Evolutionary conservation across 768 basidiomycete genomes (phyloP).

Genomic region (Bullera alba): DNA sequence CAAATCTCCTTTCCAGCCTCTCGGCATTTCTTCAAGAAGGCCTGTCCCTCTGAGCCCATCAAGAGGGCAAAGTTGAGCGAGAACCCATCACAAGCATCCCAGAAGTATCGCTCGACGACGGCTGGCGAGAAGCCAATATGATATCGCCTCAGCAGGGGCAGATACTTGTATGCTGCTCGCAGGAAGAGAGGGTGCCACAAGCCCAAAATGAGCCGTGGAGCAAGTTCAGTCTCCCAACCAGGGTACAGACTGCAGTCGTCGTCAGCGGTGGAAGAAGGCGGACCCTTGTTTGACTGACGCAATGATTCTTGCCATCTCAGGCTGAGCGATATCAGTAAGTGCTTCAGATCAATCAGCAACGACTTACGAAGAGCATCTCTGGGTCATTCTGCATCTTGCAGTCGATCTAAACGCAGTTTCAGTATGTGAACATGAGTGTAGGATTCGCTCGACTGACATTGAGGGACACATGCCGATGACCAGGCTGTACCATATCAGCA

Average conservation of each 20-base stretch:
- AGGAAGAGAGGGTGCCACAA: slow-evolving; percentile 48
- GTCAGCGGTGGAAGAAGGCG: background rate
- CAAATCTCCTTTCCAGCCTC: slow-evolving; percentile 41
- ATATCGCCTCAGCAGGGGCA: slow-evolving; percentile 39
- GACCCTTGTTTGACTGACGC: slow-evolving; percentile 9
- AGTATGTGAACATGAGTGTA: background rate
- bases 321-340: slow-evolving; percentile 12
- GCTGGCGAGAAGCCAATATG: slow-evolving; percentile 45
- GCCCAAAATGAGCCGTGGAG: slow-evolving; percentile 45
- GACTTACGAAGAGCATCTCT: slow-evolving; percentile 40
- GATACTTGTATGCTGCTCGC: slow-evolving; percentile 33
- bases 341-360: background rate
- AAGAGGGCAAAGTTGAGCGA: slow-evolving; percentile 40
- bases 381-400: slow-evolving; percentile 46
- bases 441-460: slow-evolving; percentile 29
- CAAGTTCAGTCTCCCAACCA: slow-evolving; percentile 28
- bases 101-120: slow-evolving; percentile 42
- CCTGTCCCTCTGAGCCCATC: slow-evolving; percentile 38
- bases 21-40: slow-evolving; percentile 42
- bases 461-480: slow-evolving; percentile 42
- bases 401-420: slow-evolving; percentile 36
- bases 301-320: slow-evolving; percentile 44
- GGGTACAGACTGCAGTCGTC: slow-evolving; percentile 15
- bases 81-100: slow-evolving; percentile 44
- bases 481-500: slow-evolving; percentile 28